phyloP scores from a whole-genome alignment of 23 red algal genomes.

The Gracilaria caudata region DNA sequence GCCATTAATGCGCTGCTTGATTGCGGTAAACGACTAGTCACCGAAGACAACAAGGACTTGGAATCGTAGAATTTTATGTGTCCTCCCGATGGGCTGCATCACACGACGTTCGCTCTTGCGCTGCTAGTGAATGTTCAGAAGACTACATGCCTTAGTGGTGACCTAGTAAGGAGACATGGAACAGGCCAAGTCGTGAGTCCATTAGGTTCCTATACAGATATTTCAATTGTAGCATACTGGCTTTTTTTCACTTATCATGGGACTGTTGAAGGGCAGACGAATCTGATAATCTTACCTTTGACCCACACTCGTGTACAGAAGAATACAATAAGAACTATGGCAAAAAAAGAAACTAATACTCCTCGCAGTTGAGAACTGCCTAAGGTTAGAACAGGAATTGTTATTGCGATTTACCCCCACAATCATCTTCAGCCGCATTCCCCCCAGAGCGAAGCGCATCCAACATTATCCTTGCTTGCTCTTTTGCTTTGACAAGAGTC shows the following conservation, averaged over 20 bases:
- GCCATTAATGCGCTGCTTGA: conserved; percentile 28
- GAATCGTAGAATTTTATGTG: background rate
- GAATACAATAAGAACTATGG: background rate
- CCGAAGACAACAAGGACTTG: conserved; percentile 32
- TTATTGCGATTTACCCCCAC: background rate
- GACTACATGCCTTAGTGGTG: background rate
- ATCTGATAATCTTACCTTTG: background rate
- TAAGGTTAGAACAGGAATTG: background rate
- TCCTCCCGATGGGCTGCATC: no score
- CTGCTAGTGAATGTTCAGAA: background rate
- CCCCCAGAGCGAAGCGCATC: conserved; percentile 30
- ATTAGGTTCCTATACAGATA: background rate
- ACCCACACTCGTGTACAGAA: conserved; percentile 4
- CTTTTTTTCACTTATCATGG: background rate
- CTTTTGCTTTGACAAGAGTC: conserved; percentile 39
- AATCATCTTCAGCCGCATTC: background rate
- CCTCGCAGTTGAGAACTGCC: background rate
- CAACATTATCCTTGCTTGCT: conserved; percentile 51
- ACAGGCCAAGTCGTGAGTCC: background rate
- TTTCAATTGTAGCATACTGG: background rate
- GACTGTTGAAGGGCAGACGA: background rate
- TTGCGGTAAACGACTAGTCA: conserved; percentile 19
- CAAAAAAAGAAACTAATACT: background rate
- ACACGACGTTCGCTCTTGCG: background rate
- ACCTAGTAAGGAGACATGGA: background rate